These are phyloP conservation scores for Hansenula lynferdii DNA, from an alignment of 1,139 yeast species.

Conservation along the genomic window DNA sequence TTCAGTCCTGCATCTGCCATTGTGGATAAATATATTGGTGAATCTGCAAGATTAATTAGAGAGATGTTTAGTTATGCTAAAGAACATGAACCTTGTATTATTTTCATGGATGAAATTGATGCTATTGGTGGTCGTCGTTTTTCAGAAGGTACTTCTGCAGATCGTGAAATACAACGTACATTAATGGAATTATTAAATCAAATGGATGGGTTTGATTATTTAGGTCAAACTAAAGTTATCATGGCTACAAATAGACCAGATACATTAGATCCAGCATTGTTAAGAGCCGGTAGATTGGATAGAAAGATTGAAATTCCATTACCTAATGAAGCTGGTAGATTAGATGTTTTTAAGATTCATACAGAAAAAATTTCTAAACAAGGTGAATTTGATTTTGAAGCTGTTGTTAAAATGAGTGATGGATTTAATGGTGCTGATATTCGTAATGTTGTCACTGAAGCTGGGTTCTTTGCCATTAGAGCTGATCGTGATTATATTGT, in stretches of 20 bases:
- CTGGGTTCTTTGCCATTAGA: slow-evolving; percentile 97
- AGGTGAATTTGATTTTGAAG: slow-evolving; percentile 97
- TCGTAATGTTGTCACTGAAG: slow-evolving; percentile 97
- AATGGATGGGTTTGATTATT: slow-evolving; percentile 98
- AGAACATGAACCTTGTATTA: slow-evolving; percentile 98
- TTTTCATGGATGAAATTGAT: slow-evolving; percentile 98
- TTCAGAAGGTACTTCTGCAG: slow-evolving; percentile 98
- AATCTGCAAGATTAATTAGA: slow-evolving; percentile 92
- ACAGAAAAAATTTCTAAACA: slow-evolving; percentile 80
- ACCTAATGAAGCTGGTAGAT: slow-evolving; percentile 95
- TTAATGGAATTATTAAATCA: slow-evolving; percentile 96
- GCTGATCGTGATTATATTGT: slow-evolving; percentile 94
- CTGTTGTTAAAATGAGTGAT: slow-evolving; percentile 96
- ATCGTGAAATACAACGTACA: slow-evolving; percentile 98
- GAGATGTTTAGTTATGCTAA: slow-evolving; percentile 99
- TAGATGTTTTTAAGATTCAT: slow-evolving; percentile 94
- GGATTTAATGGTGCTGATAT: slow-evolving; percentile 99
- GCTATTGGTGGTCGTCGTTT: slow-evolving; percentile 99
- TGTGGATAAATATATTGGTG: slow-evolving; percentile 98
- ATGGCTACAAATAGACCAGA: slow-evolving; percentile 99
- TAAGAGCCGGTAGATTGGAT: slow-evolving; percentile 98
- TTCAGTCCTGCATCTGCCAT: slow-evolving; percentile 98
- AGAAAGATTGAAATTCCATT: slow-evolving; percentile 94
- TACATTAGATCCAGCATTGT: slow-evolving; percentile 96
- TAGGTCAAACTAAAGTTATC: slow-evolving; percentile 96